A percentile compares a stretch with the other conserved stretches of the same genome.
Evolutionary conservation across 768 basidiomycete genomes (phyloP).

Genomic region (Trametes villosa): DNA sequence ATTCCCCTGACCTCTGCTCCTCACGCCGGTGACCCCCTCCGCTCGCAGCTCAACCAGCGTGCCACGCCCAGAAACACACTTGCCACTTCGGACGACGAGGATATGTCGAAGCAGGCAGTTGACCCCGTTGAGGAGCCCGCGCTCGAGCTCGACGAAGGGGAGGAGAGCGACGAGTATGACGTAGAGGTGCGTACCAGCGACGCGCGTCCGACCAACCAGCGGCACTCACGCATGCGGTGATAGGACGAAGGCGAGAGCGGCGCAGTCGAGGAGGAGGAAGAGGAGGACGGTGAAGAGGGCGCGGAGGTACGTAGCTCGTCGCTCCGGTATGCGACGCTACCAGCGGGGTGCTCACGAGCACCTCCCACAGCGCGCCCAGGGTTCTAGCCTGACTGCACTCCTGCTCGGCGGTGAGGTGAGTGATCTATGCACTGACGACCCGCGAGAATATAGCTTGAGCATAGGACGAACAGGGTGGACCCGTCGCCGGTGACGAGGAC

Average conservation of each 20-base stretch:
- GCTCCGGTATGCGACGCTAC: background rate
- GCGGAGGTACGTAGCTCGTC: constrained; percentile 12
- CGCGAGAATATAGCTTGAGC: background rate
- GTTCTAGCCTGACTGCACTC: constrained; percentile 32
- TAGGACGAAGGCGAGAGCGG: constrained; percentile 32
- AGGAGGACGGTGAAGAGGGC: constrained; percentile 28
- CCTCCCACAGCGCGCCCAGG: constrained; percentile 22
- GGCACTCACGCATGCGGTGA: background rate
- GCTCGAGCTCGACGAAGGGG: constrained; percentile 23
- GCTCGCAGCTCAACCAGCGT: background rate
- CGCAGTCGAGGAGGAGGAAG: constrained; percentile 28
- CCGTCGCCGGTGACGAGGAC: constrained; percentile 7
- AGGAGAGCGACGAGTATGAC: constrained; percentile 39
- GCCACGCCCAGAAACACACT: too few species aligned
- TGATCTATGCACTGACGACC: too few species aligned
- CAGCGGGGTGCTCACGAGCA: too few species aligned
- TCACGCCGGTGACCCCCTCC: background rate
- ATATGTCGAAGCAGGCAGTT: constrained; percentile 19
- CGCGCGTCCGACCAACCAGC: too few species aligned
- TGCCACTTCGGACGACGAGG: background rate
- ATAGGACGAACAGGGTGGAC: background rate
- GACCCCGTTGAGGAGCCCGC: constrained; percentile 20
- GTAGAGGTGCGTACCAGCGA: constrained; percentile 16
- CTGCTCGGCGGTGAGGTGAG: constrained; percentile 29
- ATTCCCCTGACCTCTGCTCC: background rate